Evolutionary conservation across 1,284 basidiomycete genomes (phyloP).

Genomic region (Cystobasidium pallidum): DNA sequence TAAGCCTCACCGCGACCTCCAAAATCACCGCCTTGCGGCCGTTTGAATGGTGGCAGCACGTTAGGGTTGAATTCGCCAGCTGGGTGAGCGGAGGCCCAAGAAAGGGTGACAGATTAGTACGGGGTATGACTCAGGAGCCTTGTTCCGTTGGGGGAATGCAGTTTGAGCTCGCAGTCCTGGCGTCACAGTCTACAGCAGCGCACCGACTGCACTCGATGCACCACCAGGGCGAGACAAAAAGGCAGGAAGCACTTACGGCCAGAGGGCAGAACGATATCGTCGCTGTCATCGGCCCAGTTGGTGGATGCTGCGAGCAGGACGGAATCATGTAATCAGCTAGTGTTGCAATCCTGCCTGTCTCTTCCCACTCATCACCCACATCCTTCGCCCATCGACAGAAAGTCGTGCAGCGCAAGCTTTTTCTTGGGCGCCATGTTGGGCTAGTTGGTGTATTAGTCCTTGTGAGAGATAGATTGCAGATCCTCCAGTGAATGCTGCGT

Average conservation of each 20-base stretch:
- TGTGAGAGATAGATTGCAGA: not conserved
- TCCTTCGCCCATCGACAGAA: constrained; percentile 76
- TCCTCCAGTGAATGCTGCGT: not conserved
- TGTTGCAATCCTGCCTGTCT: not conserved
- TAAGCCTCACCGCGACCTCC: constrained; percentile 38
- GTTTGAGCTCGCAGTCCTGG: too few species aligned
- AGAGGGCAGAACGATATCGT: constrained; percentile 68
- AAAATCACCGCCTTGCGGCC: constrained; percentile 50
- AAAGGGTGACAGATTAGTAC: constrained; percentile 47
- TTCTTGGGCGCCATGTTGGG: constrained; percentile 59
- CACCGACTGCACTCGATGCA: not conserved
- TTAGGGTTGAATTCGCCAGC: constrained; percentile 25
- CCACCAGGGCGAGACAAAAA: not conserved
- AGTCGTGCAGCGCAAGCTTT: constrained; percentile 85
- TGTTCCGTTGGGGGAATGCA: too few species aligned
- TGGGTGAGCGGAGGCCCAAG: constrained; percentile 18
- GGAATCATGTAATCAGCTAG: not conserved
- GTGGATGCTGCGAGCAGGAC: constrained; percentile 66
- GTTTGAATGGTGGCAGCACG: constrained; percentile 28
- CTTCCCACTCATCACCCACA: not conserved
- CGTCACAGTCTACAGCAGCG: too few species aligned
- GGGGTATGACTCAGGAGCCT: not conserved
- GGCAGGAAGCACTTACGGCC: constrained; percentile 69
- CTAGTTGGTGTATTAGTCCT: constrained; percentile 14
- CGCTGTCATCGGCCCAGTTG: constrained; percentile 98